phyloP scores from a whole-genome alignment of 352 stramenopile species.

The Thalassiosira hispida region DNA sequence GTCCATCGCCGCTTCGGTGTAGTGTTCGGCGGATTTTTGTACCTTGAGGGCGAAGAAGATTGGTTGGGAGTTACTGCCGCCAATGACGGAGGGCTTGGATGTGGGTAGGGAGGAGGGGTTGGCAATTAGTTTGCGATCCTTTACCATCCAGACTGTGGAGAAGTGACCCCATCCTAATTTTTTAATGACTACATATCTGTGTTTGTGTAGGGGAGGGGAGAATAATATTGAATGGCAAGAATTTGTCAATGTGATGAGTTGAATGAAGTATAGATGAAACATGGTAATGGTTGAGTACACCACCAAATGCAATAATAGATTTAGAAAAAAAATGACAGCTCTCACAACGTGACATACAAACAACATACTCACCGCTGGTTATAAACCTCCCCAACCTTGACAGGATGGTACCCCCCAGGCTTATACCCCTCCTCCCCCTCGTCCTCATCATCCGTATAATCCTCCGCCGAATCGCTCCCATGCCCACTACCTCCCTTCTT shows the following conservation, averaged over 20 bases:
- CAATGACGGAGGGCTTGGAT: slow-evolving; percentile 17
- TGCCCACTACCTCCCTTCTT: slow-evolving; percentile 21
- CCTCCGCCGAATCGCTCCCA: slow-evolving; percentile 69
- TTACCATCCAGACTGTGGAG: slow-evolving; percentile 99
- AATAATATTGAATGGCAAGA: slow-evolving; percentile 10
- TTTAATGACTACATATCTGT: slow-evolving; percentile 94
- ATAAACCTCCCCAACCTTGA: slow-evolving; percentile 87
- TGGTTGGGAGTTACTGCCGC: slow-evolving; percentile 37
- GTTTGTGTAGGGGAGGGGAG: slow-evolving; percentile 16
- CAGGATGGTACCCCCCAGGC: slow-evolving; percentile 96
- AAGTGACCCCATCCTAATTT: slow-evolving; percentile 99
- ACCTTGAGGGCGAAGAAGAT: slow-evolving; percentile 93
- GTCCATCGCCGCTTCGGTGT: slow-evolving; percentile 97
- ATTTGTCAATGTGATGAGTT: too few species aligned
- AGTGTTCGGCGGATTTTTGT: slow-evolving; percentile 97
- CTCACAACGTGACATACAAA: background rate
- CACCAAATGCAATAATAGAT: background rate
- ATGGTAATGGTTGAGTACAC: background rate
- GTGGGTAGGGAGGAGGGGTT: background rate
- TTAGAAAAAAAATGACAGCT: background rate
- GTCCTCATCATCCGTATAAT: slow-evolving; percentile 90
- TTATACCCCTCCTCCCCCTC: slow-evolving; percentile 96
- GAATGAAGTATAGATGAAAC: background rate
- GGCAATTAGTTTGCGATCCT: slow-evolving; percentile 86
- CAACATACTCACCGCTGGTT: slow-evolving; percentile 74